These are phyloP conservation scores for Amniculicola lignicola DNA, from an alignment of 495 filamentous ascomycete genomes.

Conservation along the genomic window DNA sequence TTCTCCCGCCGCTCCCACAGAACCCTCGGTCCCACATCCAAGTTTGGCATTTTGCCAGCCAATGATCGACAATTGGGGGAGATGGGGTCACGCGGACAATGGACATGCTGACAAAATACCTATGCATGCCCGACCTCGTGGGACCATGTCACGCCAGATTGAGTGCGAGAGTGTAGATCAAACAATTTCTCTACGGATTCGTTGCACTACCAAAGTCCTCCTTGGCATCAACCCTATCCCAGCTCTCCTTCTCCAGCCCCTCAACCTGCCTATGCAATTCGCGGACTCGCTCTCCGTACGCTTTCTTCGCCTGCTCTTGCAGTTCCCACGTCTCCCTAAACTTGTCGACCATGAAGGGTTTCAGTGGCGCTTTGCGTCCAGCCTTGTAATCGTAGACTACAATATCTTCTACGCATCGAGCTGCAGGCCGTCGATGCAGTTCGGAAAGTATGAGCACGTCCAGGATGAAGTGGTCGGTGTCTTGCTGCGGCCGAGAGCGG, in stretches of 20 bases:
- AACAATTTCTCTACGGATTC: too few relatives aligned
- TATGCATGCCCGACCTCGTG: neutral
- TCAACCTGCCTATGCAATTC: constrained; percentile 56
- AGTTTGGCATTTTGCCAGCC: too few relatives aligned
- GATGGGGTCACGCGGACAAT: constrained; percentile 35
- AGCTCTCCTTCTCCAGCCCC: constrained; percentile 65
- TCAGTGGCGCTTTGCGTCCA: constrained; percentile 57
- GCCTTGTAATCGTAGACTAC: constrained; percentile 78
- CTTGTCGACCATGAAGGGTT: constrained; percentile 62
- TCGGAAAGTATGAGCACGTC: constrained; percentile 74
- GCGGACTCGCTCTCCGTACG: constrained; percentile 48
- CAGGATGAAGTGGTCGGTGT: constrained; percentile 55
- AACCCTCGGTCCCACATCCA: too few relatives aligned
- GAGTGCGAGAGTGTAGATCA: too few relatives aligned
- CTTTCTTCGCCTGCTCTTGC: constrained; percentile 60
- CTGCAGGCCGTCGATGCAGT: constrained; percentile 70
- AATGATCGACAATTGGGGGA: too few relatives aligned
- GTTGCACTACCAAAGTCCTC: constrained; percentile 63
- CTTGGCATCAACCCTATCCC: constrained; percentile 67
- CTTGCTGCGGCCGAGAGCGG: constrained; percentile 47
- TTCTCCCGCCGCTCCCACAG: too few relatives aligned
- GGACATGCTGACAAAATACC: constrained; percentile 26
- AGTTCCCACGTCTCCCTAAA: constrained; percentile 62
- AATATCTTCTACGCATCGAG: constrained; percentile 75
- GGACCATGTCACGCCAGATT: too few relatives aligned